phyloP scores from a whole-genome alignment of 805 yeast genomes.

The Candida awuae region DNA sequence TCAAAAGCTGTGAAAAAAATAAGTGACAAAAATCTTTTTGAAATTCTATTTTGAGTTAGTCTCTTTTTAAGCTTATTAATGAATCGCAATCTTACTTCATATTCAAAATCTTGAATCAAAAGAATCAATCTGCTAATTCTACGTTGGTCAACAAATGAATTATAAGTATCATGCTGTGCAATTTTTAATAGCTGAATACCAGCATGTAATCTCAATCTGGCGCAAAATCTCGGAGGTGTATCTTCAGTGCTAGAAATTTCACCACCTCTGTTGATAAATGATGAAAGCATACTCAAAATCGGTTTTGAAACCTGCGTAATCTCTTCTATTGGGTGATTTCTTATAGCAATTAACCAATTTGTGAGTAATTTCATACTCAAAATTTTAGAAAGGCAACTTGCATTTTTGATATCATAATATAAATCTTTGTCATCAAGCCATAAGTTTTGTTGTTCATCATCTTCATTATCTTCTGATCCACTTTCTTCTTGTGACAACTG shows the following conservation, averaged over 20 bases:
- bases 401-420: conserved; percentile 5
- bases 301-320: conserved; percentile 46
- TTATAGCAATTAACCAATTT: conserved; percentile 41
- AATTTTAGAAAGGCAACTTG: conserved; percentile 22
- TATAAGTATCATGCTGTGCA: conserved; percentile 47
- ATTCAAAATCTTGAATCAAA: conserved; percentile 60
- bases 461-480: conserved; percentile 19
- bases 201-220: conserved; percentile 57
- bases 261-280: conserved; percentile 68
- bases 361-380: conserved; percentile 47
- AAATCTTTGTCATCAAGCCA: conserved; percentile 25
- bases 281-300: conserved; percentile 55
- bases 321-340: conserved; percentile 31
- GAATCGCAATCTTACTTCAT: conserved; percentile 47
- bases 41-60: conserved; percentile 43
- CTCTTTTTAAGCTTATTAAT: conserved; percentile 42
- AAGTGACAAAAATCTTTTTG: conserved; percentile 59
- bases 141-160: conserved; percentile 42
- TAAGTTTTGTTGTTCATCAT: conserved; percentile 24
- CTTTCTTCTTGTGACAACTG: conserved; percentile 6
- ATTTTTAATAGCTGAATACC: conserved; percentile 59
- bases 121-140: conserved; percentile 47
- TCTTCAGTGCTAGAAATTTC: conserved; percentile 50
- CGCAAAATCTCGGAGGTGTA: conserved; percentile 57
- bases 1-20: conserved; percentile 73